Conservation (phyloP, 805 yeast species). For the Hanseniaspora lachancei region DNA sequence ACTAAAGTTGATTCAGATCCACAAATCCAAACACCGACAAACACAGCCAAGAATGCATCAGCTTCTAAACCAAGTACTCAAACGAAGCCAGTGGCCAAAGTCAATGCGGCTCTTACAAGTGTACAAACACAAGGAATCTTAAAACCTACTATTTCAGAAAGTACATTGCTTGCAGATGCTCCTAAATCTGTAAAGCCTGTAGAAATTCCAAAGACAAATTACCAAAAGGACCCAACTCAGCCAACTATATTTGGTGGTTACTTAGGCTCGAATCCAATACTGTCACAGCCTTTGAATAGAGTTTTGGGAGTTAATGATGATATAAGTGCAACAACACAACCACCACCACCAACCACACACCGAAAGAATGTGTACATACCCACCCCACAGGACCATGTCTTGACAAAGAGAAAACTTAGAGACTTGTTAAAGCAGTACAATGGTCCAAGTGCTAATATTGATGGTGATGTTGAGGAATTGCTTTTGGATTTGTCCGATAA, state of each 20-base stretch:
- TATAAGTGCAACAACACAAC: slow-evolving; percentile 30
- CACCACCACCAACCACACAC: slow-evolving; percentile 42
- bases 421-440: slow-evolving; percentile 78
- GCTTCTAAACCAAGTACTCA: slow-evolving; percentile 26
- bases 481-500: slow-evolving; percentile 89
- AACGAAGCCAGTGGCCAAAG: slow-evolving; percentile 20
- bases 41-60: slow-evolving; percentile 15
- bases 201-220: slow-evolving; percentile 36
- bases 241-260: slow-evolving; percentile 65
- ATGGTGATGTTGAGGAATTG: slow-evolving; percentile 90
- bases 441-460: slow-evolving; percentile 82
- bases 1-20: background rate
- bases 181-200: slow-evolving; percentile 13
- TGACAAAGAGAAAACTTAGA: slow-evolving; percentile 77
- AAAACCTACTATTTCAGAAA: slow-evolving; percentile 3
- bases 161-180: slow-evolving; percentile 15
- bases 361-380: slow-evolving; percentile 66
- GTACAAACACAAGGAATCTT: slow-evolving; percentile 5
- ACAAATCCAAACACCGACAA: background rate
- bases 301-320: slow-evolving; percentile 38
- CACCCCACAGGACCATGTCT: slow-evolving; percentile 69
- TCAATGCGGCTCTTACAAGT: background rate
- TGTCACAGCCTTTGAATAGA: slow-evolving; percentile 51
- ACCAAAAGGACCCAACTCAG: slow-evolving; percentile 5
- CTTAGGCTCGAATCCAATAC: slow-evolving; percentile 47